Base-by-base conservation (phyloP, 108 stramenopile species). In the Poteriospumella lacustris region DNA sequence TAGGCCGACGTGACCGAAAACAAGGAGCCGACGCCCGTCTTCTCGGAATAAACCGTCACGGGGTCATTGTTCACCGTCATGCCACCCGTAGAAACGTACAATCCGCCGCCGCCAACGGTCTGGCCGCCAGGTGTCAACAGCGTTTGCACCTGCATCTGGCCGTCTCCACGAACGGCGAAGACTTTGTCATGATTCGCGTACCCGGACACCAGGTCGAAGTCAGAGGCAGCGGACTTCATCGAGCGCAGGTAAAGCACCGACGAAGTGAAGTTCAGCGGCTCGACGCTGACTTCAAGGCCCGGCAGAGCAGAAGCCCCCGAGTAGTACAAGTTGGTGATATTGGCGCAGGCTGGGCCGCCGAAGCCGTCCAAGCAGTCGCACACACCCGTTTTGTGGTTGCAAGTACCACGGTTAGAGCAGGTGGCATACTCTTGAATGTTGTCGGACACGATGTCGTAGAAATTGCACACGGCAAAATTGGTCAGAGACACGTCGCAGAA, bases 331-430 rank as follows among this genome's bases (percentile, higher is more conserved):
- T 81, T 82, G 43, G 79, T 81, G 2, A 33, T n/a, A 12, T 33
- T 64, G 31, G 72, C 56, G 42, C 84, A 84, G 2, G 62, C 79
- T 3, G 82, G 73, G 39, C 84, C 84, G 2, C 78, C 80, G 72
- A 75, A 84, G 29, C 82, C 84, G 5, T 83, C 76, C 15, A 80
- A 26, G 44, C 84, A 84, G 39, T 41, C 31, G 79, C 84, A 84
- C 59, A 77, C 26, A 24, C 84, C 84, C 0, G 80, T 81, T 29
- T 39, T 62, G 31, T 80, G 82, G 40, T 84, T 76, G 31, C 84
- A 84, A n/a, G 42, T 28, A 0, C 84, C 84, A 3, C 84, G 73
- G 12, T 79, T 82, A 34, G 80, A 72, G 41, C 84, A 84, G 42
- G 40, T 82, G 44, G 79, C 84, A 42, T 84, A 83, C 33, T 84